These are phyloP conservation scores for Exophiala alcalophila DNA, from an alignment of 2,329 filamentous ascomycete species.

Conservation along the genomic window DNA sequence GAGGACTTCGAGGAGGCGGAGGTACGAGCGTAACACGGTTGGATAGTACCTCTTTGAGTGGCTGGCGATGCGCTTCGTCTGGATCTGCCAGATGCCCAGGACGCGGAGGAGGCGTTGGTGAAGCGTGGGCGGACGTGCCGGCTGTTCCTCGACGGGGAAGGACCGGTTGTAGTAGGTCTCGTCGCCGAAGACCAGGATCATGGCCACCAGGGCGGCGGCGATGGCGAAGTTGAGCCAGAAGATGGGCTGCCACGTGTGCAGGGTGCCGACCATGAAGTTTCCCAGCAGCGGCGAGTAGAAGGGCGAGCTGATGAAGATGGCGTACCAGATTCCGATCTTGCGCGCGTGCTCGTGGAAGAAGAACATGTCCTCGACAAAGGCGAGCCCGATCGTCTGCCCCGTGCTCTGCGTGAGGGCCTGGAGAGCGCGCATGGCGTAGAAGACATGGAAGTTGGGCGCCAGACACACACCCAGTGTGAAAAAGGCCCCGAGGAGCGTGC, in stretches of 20 bases:
- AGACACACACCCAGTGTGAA: slow-evolving; percentile 39
- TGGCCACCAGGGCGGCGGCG: slow-evolving; percentile 30
- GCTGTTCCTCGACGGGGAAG: slow-evolving; percentile 15
- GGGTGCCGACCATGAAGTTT: slow-evolving; percentile 38
- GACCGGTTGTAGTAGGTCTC: slow-evolving; percentile 40
- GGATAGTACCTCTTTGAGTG: slow-evolving; percentile 31
- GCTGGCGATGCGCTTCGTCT: too few relatives aligned
- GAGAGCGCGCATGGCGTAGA: slow-evolving; percentile 42
- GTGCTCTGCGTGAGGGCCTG: slow-evolving; percentile 45
- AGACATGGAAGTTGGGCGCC: slow-evolving; percentile 36
- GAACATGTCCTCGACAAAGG: slow-evolving; percentile 44
- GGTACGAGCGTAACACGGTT: slow-evolving; percentile 33
- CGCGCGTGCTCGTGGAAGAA: slow-evolving; percentile 40
- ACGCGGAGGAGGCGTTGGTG: slow-evolving; percentile 21
- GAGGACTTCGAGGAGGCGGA: slow-evolving; percentile 37
- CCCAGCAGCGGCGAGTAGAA: slow-evolving; percentile 28
- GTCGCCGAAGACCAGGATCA: slow-evolving; percentile 36
- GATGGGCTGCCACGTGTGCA: slow-evolving; percentile 35
- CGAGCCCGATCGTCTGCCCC: slow-evolving; percentile 40
- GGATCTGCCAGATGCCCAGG: slow-evolving; percentile 30
- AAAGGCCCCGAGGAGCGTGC: slow-evolving; percentile 34
- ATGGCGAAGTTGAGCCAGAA: slow-evolving; percentile 37
- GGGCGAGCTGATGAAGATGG: slow-evolving; percentile 35
- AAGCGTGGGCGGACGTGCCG: slow-evolving; percentile 27
- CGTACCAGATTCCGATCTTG: slow-evolving; percentile 41